A percentile compares a stretch with the other conserved stretches of the same genome.
These are phyloP conservation scores for Fomes fomentarius DNA, from an alignment of 1,284 basidiomycete species.

Conservation along the genomic window DNA sequence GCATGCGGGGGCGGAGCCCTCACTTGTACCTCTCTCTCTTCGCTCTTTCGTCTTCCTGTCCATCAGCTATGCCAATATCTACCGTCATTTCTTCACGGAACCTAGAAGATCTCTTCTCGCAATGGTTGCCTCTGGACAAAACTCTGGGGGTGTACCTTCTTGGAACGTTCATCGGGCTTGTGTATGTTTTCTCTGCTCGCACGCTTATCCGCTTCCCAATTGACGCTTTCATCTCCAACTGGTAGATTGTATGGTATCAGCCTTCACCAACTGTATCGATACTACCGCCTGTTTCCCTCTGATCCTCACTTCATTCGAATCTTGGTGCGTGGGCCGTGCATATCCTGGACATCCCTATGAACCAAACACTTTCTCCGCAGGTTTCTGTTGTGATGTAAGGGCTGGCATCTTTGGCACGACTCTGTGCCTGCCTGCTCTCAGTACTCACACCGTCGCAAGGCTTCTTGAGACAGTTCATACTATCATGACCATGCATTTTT, in stretches of 20 bases:
- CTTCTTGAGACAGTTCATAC: conserved; percentile 3
- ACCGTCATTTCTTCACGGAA: no score
- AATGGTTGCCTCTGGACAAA: conserved; percentile 6
- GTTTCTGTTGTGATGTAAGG: conserved; percentile 5
- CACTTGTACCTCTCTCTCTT: no score
- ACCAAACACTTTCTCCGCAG: neutral
- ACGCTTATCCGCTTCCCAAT: neutral
- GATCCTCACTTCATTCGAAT: conserved; percentile 4
- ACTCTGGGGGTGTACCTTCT: conserved; percentile 7
- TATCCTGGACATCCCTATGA: neutral
- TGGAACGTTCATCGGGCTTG: conserved; percentile 2
- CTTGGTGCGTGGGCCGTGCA: neutral
- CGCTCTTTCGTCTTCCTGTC: no score
- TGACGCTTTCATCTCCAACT: neutral
- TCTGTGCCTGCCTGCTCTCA: no score
- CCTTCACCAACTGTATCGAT: conserved; percentile 9
- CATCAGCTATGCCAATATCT: no score
- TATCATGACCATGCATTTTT: conserved; percentile 8
- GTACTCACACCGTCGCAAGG: no score
- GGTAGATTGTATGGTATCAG: conserved; percentile 8
- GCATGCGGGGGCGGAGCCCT: no score
- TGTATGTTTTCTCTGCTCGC: neutral
- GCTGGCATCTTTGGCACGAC: no score
- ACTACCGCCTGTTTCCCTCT: neutral
- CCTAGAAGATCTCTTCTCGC: neutral